Percentiles rank a stretch among this genome's conserved stretches.
phyloP scores from a whole-genome alignment of 805 yeast genomes.

The Starmera caribaea region DNA sequence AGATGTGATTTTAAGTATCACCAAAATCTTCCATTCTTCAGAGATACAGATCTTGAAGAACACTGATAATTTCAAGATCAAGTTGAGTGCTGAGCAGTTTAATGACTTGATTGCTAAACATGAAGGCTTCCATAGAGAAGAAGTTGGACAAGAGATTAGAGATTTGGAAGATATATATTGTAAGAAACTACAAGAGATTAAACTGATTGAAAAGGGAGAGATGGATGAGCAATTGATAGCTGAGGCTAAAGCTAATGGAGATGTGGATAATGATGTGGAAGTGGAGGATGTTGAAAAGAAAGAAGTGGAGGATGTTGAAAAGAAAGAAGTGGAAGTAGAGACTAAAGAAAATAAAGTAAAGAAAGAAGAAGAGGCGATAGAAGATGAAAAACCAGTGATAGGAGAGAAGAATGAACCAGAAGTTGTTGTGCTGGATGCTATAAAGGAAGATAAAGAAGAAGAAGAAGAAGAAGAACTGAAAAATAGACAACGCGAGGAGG shows the following conservation, averaged over 20 bases:
- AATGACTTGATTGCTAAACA: constrained; percentile 7
- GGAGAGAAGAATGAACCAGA: background rate
- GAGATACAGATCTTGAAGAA: constrained; percentile 15
- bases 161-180: constrained; percentile 8
- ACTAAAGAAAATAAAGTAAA: background rate
- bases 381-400: too few relatives aligned
- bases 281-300: constrained; percentile 3
- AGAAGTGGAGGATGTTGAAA: constrained; percentile 1
- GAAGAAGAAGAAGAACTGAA: constrained; percentile 4
- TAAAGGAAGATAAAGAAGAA: constrained; percentile 4
- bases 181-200: constrained; percentile 7
- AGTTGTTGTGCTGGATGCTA: background rate
- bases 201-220: constrained; percentile 12
- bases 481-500: too few relatives aligned
- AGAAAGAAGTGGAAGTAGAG: constrained; percentile 1
- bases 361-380: background rate
- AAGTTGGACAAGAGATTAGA: constrained; percentile 3
- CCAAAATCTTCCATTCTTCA: constrained; percentile 12
- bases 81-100: constrained; percentile 11
- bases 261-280: constrained; percentile 6
- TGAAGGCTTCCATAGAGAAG: constrained; percentile 5
- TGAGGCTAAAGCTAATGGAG: constrained; percentile 18
- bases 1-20: constrained; percentile 18
- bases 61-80: constrained; percentile 15
- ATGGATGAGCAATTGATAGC: constrained; percentile 9